Base-by-base conservation (phyloP, 345 rosid species). In the Citrus hindsii region DNA sequence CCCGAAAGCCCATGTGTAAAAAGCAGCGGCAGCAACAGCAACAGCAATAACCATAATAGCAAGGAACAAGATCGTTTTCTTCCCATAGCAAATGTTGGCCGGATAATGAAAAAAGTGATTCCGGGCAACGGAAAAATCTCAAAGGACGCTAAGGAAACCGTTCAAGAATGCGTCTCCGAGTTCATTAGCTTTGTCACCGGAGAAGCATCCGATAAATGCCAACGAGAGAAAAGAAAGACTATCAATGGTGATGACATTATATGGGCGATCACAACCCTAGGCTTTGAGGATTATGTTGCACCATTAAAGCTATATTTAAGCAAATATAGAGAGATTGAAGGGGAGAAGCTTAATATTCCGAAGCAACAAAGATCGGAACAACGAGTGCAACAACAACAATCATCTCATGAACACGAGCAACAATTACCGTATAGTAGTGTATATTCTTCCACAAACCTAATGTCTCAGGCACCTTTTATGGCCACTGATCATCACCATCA, bases 141-240 rank as follows among this genome's bases (percentile, higher is more conserved):
- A 0, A 92, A 92, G 75, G 94, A 92, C 13, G 92, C 92, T 0
- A 92, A 92, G 71, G 96, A 89, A 77, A 90, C 93, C 16, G 91
- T 90, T 51, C 92, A 92, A 73, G 96, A 92, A 87, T 92, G 94
- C 32, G 92, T 92, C 5, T 92, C 93, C 0, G 93, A 90, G 86
- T 90, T 92, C 86, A 90, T 91, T 4, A 91, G 95, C 81, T 91
- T 91, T 19, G 89, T 91, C 16, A 88, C 93, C 0, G 93, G 94
- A 22, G 91, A 92, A 80, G 94, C 94, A 7, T 92, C 94, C 1
- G 92, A 90, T 62, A 92, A 89, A 80, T 90, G 94, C 82, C 94
- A 87, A 38, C 79, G 92, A 83, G 93, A 90, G 64, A 90, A 90
- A 73, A 83, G 94, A 51, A 90, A 92, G 79, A 92, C 96, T 28